Evolutionary conservation across 257 asterid genomes (phyloP).

Genomic region (Solanum tarapatanum): DNA sequence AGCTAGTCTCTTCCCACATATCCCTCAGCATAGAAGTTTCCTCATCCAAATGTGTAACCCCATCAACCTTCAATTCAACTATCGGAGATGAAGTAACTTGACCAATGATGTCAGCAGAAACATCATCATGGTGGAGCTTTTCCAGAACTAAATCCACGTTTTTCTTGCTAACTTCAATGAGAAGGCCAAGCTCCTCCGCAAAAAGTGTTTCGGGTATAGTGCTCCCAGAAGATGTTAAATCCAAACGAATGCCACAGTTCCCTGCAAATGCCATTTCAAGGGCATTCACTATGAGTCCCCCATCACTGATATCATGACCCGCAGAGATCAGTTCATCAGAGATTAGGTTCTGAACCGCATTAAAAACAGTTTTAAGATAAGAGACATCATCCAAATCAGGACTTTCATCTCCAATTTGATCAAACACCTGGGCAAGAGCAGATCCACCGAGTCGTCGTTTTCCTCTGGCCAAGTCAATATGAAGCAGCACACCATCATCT

Average conservation of each 20-base stretch:
- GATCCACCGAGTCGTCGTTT: constrained; percentile 86
- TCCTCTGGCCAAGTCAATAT: constrained; percentile 83
- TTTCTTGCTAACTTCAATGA: constrained; percentile 52
- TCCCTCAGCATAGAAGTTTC: constrained; percentile 54
- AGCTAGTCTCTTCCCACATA: constrained; percentile 94
- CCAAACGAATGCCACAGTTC: constrained; percentile 59
- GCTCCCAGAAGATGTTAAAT: constrained; percentile 31
- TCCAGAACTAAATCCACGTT: constrained; percentile 28
- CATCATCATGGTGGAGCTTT: constrained; percentile 36
- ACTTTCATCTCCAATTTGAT: constrained; percentile 72
- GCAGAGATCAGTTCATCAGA: constrained; percentile 70
- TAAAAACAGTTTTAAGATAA: constrained; percentile 62
- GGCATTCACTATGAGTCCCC: constrained; percentile 62
- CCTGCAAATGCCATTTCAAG: constrained; percentile 99
- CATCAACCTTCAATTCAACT: constrained; percentile 57
- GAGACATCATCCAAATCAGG: constrained; percentile 87
- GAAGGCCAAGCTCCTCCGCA: constrained; percentile 85
- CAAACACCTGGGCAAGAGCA: constrained; percentile 88
- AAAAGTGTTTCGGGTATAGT: constrained; percentile 44
- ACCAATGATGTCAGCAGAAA: constrained; percentile 53
- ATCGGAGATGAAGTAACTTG: constrained; percentile 38
- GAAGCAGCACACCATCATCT: constrained; percentile 71
- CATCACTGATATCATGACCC: constrained; percentile 96
- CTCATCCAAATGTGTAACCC: constrained; percentile 43
- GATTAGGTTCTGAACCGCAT: constrained; percentile 61